These are phyloP conservation scores for Aegilops longissima DNA, from an alignment of 176 grass and related monocot species.

Conservation along the genomic window DNA sequence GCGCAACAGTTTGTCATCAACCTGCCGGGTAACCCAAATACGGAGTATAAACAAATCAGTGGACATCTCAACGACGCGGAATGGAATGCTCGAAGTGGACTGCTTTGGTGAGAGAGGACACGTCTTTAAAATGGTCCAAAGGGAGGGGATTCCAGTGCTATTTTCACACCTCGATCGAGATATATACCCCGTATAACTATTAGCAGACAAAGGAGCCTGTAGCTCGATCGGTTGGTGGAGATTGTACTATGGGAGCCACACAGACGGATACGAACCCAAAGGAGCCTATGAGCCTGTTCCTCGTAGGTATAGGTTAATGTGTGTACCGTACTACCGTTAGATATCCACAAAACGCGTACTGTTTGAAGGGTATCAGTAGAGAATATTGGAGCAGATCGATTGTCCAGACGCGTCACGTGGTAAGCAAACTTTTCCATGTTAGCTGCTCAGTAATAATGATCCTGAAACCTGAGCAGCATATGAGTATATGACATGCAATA, in stretches of 20 bases:
- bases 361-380: not conserved
- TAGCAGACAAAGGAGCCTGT: not conserved
- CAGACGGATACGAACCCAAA: too few relatives aligned
- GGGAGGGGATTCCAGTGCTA: not conserved
- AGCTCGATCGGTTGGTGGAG: not conserved
- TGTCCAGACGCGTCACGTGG: not conserved
- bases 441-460: not conserved
- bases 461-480: not conserved
- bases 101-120: slow-evolving; percentile 17
- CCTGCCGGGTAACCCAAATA: not conserved
- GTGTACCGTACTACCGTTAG: not conserved
- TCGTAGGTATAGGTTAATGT: not conserved
- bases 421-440: not conserved
- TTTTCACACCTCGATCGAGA: not conserved
- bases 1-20: not conserved
- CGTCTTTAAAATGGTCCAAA: slow-evolving; percentile 12
- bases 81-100: not conserved
- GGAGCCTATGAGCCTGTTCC: not conserved
- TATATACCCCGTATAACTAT: not conserved
- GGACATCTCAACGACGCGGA: slow-evolving; percentile 4
- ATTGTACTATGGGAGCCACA: not conserved
- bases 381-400: not conserved
- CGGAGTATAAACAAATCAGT: not conserved
- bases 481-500: not conserved
- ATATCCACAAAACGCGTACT: not conserved